Conservation (phyloP, 805 yeast genomes). For the Starmerella vaccinii region DNA sequence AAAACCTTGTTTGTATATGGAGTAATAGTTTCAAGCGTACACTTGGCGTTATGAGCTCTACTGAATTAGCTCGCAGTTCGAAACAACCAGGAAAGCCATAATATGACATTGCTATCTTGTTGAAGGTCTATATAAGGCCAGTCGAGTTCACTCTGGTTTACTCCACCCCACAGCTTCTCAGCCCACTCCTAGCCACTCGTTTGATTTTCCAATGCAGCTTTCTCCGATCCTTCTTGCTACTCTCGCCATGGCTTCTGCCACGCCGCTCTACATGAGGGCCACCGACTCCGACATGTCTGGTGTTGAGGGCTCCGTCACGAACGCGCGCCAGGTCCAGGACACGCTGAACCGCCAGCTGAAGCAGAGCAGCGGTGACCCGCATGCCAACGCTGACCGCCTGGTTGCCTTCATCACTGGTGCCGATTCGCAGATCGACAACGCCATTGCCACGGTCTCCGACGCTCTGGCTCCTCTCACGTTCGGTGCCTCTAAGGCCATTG, state of each 20-base stretch:
- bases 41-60: not conserved
- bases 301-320: conserved; percentile 16
- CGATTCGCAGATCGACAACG: conserved; percentile 17
- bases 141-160: not conserved
- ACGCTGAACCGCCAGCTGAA: conserved; percentile 14
- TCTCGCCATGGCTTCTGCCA: conserved; percentile 4
- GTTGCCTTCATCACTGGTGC: conserved; percentile 26
- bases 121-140: not conserved
- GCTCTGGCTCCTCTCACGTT: conserved; percentile 13
- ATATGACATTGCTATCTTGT: too few relatives aligned
- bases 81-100: not conserved
- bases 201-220: conserved; percentile 5
- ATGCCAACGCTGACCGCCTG: conserved; percentile 12
- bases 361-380: conserved; percentile 17
- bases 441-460: conserved; percentile 6
- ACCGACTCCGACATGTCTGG: conserved; percentile 11
- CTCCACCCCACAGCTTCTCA: not conserved
- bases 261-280: not conserved
- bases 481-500: conserved; percentile 19
- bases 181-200: not conserved
- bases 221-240: conserved; percentile 11
- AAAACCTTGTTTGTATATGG: not conserved
- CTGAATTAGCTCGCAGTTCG: not conserved
- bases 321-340: conserved; percentile 18
- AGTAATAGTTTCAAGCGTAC: not conserved